Evolutionary conservation across 2,329 filamentous ascomycete species (phyloP).

Genomic region (Amphichorda felina): DNA sequence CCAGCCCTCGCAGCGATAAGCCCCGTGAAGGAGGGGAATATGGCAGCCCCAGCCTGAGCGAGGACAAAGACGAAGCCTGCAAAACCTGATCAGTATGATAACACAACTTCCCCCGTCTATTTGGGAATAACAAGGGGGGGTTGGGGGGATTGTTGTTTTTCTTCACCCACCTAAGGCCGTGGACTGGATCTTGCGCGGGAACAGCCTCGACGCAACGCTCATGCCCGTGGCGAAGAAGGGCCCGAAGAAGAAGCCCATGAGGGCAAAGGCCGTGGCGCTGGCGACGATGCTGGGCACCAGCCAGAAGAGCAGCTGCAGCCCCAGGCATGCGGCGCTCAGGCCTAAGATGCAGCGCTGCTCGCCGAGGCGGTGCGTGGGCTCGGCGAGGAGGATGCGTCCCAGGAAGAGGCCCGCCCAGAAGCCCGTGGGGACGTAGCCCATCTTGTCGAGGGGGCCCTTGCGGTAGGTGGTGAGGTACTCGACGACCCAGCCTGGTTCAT

Average conservation of each 20-base stretch:
- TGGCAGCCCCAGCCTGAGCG: constrained; percentile 2
- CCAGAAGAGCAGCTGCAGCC: constrained; percentile 3
- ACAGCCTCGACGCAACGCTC: constrained; percentile 2
- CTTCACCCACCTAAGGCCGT: constrained; percentile 2
- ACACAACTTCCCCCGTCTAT: no score
- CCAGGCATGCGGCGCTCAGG: no score
- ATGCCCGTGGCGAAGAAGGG: constrained; percentile 3
- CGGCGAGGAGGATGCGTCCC: constrained; percentile 3
- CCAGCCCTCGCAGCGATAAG: constrained; percentile 1
- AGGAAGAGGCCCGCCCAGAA: constrained; percentile 4
- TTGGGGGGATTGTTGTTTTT: no score
- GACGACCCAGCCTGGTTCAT: constrained; percentile 5
- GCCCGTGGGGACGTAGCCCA: constrained; percentile 4
- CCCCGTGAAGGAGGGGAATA: constrained; percentile 3
- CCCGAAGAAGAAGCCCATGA: constrained; percentile 4
- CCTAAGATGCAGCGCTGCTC: constrained; percentile 1
- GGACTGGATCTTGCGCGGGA: constrained; percentile 4
- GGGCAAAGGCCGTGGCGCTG: neutral
- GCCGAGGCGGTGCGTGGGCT: constrained; percentile 3
- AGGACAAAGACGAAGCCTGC: constrained; percentile 2
- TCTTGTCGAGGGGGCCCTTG: constrained; percentile 1
- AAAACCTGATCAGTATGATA: neutral
- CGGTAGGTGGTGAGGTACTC: constrained; percentile 5
- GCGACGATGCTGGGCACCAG: constrained; percentile 3
- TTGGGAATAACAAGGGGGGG: no score